Evolutionary conservation across 1,284 basidiomycete species (phyloP).

Genomic region (Ganoderma sinense): DNA sequence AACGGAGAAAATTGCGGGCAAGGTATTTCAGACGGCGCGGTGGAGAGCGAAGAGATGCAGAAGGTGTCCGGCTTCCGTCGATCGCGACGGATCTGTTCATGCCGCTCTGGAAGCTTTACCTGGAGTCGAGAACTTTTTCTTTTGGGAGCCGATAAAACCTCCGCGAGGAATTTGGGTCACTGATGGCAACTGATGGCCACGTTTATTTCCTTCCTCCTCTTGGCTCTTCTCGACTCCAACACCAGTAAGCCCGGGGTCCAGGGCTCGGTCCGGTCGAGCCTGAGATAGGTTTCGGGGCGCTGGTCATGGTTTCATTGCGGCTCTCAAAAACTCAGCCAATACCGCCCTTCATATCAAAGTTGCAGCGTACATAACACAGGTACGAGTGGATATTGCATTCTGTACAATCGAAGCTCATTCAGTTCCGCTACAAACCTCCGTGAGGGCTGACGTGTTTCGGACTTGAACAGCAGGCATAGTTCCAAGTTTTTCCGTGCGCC

Average conservation of each 20-base stretch:
- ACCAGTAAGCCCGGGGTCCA: neutral
- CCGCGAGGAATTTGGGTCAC: neutral
- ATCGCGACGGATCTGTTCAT: neutral
- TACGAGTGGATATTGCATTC: neutral
- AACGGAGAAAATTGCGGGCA: neutral
- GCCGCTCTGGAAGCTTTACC: neutral
- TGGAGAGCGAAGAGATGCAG: neutral
- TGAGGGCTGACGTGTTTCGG: neutral
- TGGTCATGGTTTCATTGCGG: neutral
- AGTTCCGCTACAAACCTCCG: neutral
- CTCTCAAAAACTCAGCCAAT: neutral
- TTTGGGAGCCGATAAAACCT: neutral
- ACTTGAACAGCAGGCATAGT: neutral
- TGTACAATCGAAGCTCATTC: neutral
- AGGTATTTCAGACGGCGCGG: neutral
- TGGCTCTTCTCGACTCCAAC: neutral
- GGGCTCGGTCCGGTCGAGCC: neutral
- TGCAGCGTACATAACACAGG: neutral
- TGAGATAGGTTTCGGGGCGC: neutral
- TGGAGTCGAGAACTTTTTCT: neutral
- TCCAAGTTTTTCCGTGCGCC: neutral
- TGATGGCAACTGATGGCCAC: neutral
- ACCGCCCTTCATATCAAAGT: neutral
- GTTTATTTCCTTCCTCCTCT: neutral
- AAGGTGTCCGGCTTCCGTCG: neutral